Evolutionary conservation across 2,329 filamentous ascomycete species (phyloP).

Genomic region (Achaetomium macrosporum): DNA sequence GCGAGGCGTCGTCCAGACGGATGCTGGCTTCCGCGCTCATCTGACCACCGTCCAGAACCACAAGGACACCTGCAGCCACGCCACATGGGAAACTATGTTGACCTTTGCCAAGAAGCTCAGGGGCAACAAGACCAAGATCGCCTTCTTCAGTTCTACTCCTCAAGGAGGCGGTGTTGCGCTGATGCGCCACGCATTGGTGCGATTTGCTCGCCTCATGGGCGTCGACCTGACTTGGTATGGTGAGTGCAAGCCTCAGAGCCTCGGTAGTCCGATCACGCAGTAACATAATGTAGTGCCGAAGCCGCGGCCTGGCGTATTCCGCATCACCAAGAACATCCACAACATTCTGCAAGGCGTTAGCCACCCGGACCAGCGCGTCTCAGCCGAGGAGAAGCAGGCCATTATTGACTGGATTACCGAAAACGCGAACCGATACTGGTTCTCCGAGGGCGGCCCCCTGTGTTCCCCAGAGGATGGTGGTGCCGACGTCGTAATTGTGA

Average conservation of each 20-base stretch:
- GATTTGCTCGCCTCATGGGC: constrained; percentile 60
- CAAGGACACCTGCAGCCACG: constrained; percentile 50
- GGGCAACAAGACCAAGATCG: constrained; percentile 58
- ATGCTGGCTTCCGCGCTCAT: constrained; percentile 57
- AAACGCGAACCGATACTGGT: constrained; percentile 72
- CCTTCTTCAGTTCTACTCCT: constrained; percentile 74
- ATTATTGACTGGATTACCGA: constrained; percentile 67
- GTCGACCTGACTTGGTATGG: constrained; percentile 70
- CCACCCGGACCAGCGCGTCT: constrained; percentile 58
- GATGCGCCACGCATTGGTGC: constrained; percentile 73
- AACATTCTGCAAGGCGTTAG: constrained; percentile 81
- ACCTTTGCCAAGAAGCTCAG: constrained; percentile 59
- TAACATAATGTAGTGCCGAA: constrained; percentile 55
- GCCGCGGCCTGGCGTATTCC: constrained; percentile 71
- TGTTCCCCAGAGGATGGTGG: constrained; percentile 60
- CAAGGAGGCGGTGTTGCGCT: constrained; percentile 78
- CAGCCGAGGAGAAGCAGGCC: constrained; percentile 52
- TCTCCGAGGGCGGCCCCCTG: constrained; percentile 61
- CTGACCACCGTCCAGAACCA: constrained; percentile 54
- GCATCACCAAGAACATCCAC: constrained; percentile 81
- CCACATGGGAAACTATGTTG: constrained; percentile 61
- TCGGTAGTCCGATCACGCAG: neutral
- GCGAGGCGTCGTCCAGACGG: constrained; percentile 64
- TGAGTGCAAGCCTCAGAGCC: constrained; percentile 28
- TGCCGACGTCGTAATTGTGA: constrained; percentile 65